Conservation (phyloP, 768 basidiomycete genomes). For the Podaxis sp. region DNA sequence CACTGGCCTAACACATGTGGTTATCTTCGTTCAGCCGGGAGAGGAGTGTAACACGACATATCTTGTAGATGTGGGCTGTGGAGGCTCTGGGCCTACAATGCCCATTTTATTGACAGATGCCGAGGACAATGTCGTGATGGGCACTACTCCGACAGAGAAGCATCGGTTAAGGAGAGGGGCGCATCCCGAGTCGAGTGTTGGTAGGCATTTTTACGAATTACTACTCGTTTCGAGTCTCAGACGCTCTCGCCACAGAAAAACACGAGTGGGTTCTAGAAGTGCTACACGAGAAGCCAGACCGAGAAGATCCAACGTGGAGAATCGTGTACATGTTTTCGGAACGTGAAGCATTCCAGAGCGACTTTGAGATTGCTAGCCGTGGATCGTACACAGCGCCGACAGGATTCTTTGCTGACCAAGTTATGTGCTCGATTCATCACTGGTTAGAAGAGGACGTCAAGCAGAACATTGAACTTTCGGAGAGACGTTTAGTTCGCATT, state of each 20-base stretch:
- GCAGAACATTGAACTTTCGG: not conserved
- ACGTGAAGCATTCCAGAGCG: constrained; percentile 2
- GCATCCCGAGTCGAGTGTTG: constrained; percentile 10
- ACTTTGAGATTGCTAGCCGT: not conserved
- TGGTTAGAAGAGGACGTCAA: not conserved
- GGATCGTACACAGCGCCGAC: not conserved
- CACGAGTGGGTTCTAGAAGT: constrained; percentile 2
- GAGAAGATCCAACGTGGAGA: not conserved
- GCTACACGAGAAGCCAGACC: not conserved
- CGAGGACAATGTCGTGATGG: constrained; percentile 9
- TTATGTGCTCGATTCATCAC: constrained; percentile 1
- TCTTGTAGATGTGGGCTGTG: constrained; percentile 9
- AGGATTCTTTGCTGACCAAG: not conserved
- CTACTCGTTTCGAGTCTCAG: not conserved
- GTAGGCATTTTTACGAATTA: not conserved
- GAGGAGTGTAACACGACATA: constrained; percentile 9
- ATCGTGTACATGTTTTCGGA: constrained; percentile 1
- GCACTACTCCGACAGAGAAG: constrained; percentile 9
- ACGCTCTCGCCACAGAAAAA: not conserved
- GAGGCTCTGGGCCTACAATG: constrained; percentile 1
- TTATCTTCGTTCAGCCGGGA: constrained; percentile 10
- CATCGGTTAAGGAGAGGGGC: constrained; percentile 3
- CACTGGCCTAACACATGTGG: not conserved
- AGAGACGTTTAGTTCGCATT: not conserved
- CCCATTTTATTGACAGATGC: constrained; percentile 12